Evolutionary conservation across 768 basidiomycete genomes (phyloP).

Genomic region (Termitomyces sp.): DNA sequence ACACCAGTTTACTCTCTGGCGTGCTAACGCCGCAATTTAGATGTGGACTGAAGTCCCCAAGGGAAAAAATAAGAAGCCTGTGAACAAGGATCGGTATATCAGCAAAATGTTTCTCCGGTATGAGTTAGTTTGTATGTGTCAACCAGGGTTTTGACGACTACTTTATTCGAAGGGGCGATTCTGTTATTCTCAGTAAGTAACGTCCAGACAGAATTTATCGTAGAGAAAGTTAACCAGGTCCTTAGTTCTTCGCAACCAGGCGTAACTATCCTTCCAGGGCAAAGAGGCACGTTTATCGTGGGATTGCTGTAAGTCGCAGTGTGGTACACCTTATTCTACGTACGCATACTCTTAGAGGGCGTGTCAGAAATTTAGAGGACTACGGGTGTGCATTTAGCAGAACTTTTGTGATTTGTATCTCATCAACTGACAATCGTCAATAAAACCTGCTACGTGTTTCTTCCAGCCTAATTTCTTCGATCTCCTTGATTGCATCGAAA

Average conservation of each 20-base stretch:
- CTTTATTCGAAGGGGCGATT: conserved; percentile 69
- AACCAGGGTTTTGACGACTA: conserved; percentile 2
- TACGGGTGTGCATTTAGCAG: neutral
- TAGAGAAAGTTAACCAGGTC: conserved; percentile 24
- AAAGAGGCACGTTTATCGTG: neutral
- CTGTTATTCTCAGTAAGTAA: conserved; percentile 89
- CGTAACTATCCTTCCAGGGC: conserved; percentile 25
- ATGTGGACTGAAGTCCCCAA: conserved; percentile 99
- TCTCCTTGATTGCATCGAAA: conserved; percentile 42
- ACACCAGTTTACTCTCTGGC: neutral
- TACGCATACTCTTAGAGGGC: neutral
- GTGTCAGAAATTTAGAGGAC: neutral
- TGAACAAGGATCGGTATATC: conserved; percentile 99
- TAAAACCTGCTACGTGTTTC: conserved; percentile 12
- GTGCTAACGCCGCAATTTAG: conserved; percentile 32
- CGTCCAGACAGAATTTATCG: conserved; percentile 5
- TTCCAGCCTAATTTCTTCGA: conserved; percentile 13
- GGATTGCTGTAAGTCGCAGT: neutral
- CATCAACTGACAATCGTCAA: conserved; percentile 3
- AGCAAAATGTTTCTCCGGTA: conserved; percentile 98
- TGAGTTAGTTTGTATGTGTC: conserved; percentile 16
- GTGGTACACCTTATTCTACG: neutral
- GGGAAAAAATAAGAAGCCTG: conserved; percentile 97
- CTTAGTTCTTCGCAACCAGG: conserved; percentile 71
- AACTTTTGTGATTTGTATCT: conserved; percentile 1